Base-by-base conservation (phyloP, 306 rosid species). In the Trifolium pratense region DNA sequence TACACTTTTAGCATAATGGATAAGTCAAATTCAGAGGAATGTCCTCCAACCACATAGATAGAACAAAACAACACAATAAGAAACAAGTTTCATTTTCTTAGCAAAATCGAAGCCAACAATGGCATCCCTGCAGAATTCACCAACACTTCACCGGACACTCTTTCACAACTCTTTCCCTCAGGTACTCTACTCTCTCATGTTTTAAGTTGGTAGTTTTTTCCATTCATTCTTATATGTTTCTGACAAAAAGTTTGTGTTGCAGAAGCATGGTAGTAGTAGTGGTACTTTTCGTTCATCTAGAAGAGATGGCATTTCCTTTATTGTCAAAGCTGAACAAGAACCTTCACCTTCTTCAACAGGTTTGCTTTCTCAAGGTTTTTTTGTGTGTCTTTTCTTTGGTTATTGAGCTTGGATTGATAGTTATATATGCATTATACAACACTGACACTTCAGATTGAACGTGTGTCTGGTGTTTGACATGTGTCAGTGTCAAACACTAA, bases 81-180 rank as follows among this genome's bases (percentile, higher is more conserved):
- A 32, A 73, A 18, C 9, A 34, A 63, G 18, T 66, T 56, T 48
- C 32, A 18, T 63, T 78, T 48, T 66, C 66, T 71, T 37, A 53
- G 37, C 74, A 69, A 31, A 31, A 32, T 67, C 16, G 31, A 59
- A 71, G 31, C 77, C 71, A 71, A 69, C 87, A 84, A 92, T 92
- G 97, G 87, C 83, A 37, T 78, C 90, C 32, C 83, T 91, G 55
- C 97, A 87, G 80, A 87, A 83, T 77, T 83, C 91, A 15, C 87
- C 94, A 34, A 65, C 94, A 29, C 76, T 86, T 53, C 89, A 92
- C 61, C 79, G 71, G 13, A 74, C 89, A 10, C 73, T 83, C 74
- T 86, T 91, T 56, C 90, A 76, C 82, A 84, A 81, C 63, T 78
- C 91, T 77, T 85, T 87, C 67, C 87, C 93, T 75, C 94, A 77